These are phyloP conservation scores for Phyllosticta citribraziliensis DNA, from an alignment of 2,329 filamentous ascomycete species.

Conservation along the genomic window DNA sequence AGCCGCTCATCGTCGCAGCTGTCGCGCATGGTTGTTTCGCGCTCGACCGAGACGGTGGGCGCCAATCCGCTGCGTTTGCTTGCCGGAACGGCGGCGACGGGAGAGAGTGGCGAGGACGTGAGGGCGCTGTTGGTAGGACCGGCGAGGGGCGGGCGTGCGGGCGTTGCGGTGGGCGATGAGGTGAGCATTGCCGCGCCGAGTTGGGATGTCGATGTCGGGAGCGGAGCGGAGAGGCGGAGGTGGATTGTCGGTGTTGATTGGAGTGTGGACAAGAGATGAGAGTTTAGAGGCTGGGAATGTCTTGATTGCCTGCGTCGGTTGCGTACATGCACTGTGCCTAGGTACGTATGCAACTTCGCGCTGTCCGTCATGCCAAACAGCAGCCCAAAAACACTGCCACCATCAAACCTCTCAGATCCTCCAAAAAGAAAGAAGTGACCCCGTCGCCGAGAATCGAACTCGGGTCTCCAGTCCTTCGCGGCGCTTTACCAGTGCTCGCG, in stretches of 20 bases:
- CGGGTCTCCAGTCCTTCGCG: not conserved
- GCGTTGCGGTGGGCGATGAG: constrained; percentile 18
- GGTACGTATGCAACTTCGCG: not conserved
- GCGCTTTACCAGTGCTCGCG: not conserved
- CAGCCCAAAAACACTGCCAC: not conserved
- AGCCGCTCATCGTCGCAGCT: not conserved
- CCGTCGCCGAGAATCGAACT: not conserved
- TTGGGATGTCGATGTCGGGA: constrained; percentile 31
- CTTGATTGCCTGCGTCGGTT: too few relatives aligned
- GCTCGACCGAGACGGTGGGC: not conserved
- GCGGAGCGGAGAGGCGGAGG: constrained; percentile 13
- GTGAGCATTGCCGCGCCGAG: constrained; percentile 30
- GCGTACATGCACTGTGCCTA: not conserved
- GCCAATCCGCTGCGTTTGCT: not conserved
- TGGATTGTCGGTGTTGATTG: constrained; percentile 37
- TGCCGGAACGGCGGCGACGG: constrained; percentile 12
- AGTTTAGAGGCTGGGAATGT: too few relatives aligned
- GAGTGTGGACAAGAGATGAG: constrained; percentile 12
- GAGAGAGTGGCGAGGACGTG: not conserved
- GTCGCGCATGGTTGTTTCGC: constrained; percentile 11
- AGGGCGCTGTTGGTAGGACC: not conserved
- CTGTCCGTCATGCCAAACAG: not conserved
- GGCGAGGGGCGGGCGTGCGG: constrained; percentile 12
- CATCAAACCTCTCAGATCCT: not conserved
- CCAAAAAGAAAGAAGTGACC: not conserved